phyloP scores from a whole-genome alignment of 345 rosid genomes.

The Heritiera fomes region DNA sequence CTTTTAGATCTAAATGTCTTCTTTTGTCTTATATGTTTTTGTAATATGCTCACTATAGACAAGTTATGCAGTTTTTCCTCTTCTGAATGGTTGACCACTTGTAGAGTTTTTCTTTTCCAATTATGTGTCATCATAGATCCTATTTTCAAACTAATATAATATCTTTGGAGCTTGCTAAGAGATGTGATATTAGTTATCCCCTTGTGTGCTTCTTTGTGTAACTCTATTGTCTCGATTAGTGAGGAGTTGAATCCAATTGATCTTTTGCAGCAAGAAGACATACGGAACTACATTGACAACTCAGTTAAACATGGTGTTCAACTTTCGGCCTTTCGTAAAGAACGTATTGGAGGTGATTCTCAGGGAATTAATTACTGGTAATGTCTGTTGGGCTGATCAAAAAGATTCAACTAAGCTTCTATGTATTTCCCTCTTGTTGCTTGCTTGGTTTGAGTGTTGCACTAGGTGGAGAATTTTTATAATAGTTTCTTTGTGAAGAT shows the following conservation, averaged over 20 bases:
- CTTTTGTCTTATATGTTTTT: neutral
- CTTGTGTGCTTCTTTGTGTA: constrained; percentile 9
- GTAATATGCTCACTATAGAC: neutral
- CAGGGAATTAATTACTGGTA: constrained; percentile 93
- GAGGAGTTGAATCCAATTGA: constrained; percentile 24
- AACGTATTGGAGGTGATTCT: constrained; percentile 95
- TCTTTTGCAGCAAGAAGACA: constrained; percentile 92
- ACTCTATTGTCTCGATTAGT: neutral
- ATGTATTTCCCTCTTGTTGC: constrained; percentile 9
- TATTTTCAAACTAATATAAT: neutral
- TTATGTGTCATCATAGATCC: neutral
- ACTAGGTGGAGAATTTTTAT: constrained; percentile 14
- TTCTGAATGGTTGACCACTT: neutral
- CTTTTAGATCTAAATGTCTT: neutral
- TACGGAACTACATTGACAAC: constrained; percentile 83
- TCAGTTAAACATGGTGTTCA: constrained; percentile 85
- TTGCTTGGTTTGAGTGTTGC: constrained; percentile 8
- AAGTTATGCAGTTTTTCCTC: neutral
- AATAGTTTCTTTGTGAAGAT: neutral
- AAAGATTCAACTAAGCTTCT: constrained; percentile 9
- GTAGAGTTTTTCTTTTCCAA: neutral
- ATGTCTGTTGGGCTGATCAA: constrained; percentile 25
- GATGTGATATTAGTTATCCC: neutral
- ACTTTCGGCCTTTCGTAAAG: constrained; percentile 85
- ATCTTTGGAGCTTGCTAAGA: constrained; percentile 8